Percentiles rank a stretch among this genome's conserved stretches.
Evolutionary conservation across 345 rosid species (phyloP).

Genomic region (Citrus australasica): DNA sequence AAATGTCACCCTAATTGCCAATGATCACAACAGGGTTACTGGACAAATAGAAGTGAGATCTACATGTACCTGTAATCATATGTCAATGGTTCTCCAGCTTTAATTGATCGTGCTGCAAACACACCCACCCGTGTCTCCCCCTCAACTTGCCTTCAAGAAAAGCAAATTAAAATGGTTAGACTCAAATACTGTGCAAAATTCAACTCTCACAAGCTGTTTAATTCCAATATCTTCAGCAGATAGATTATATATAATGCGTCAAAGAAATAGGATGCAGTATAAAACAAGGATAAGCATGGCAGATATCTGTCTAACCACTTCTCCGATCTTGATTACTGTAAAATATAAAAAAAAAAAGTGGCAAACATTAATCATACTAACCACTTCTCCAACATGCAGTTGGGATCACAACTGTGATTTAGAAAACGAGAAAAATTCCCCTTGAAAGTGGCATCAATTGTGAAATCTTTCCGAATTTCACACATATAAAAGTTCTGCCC

Average conservation of each 20-base stretch:
- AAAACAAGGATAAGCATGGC: background rate
- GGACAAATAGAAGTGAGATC: background rate
- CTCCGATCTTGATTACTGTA: background rate
- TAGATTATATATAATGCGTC: too few species aligned
- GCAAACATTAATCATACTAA: constrained; percentile 27
- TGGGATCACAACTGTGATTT: constrained; percentile 91
- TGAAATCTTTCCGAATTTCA: constrained; percentile 89
- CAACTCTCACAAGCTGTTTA: too few species aligned
- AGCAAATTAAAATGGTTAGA: constrained; percentile 1
- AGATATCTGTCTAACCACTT: background rate
- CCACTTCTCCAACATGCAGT: constrained; percentile 90
- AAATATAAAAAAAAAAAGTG: background rate
- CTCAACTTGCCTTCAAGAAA: constrained; percentile 73
- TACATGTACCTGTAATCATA: constrained; percentile 81
- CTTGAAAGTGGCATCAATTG: constrained; percentile 96
- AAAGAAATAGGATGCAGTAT: background rate
- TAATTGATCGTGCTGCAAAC: constrained; percentile 79
- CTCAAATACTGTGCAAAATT: background rate
- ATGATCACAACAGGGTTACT: background rate
- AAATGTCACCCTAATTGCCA: background rate
- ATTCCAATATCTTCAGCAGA: background rate
- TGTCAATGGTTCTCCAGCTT: constrained; percentile 81
- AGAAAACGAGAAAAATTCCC: constrained; percentile 91
- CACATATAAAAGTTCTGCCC: constrained; percentile 91
- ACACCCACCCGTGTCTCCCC: constrained; percentile 92